Conservation (phyloP, 805 yeast genomes). For the Saccharomycopsis olivae region DNA sequence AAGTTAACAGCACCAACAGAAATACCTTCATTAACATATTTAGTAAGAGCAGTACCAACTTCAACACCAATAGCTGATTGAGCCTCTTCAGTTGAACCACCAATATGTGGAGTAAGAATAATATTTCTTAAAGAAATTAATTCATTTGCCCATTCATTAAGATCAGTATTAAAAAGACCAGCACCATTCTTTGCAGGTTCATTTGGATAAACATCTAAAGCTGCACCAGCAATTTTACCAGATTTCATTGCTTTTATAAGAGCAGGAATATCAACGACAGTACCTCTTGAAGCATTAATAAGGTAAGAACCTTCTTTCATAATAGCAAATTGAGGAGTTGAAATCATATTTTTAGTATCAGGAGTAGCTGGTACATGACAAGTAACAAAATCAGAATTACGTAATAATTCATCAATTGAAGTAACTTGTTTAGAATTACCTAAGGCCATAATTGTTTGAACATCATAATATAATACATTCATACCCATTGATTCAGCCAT, state of each 20-base stretch:
- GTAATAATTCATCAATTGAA: slow-evolving; percentile 72
- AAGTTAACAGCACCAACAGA: slow-evolving; percentile 94
- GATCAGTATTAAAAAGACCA: slow-evolving; percentile 54
- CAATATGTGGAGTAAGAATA: slow-evolving; percentile 93
- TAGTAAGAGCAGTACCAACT: slow-evolving; percentile 76
- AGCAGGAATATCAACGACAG: slow-evolving; percentile 94
- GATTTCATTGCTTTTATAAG: slow-evolving; percentile 82
- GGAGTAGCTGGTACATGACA: slow-evolving; percentile 92
- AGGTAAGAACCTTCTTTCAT: slow-evolving; percentile 95
- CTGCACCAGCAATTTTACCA: slow-evolving; percentile 95
- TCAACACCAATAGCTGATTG: slow-evolving; percentile 96
- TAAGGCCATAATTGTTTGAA: slow-evolving; percentile 84
- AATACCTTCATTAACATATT: slow-evolving; percentile 92
- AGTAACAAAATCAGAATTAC: slow-evolving; percentile 77
- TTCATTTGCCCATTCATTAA: slow-evolving; percentile 80
- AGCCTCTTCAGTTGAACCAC: slow-evolving; percentile 99
- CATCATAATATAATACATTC: slow-evolving; percentile 91
- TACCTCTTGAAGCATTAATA: slow-evolving; percentile 95
- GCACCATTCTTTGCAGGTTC: slow-evolving; percentile 98
- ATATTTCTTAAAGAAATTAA: slow-evolving; percentile 75
- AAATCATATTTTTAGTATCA: slow-evolving; percentile 84
- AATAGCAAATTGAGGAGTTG: slow-evolving; percentile 84
- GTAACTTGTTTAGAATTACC: slow-evolving; percentile 94
- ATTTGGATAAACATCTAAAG: slow-evolving; percentile 90
- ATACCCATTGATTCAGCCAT: slow-evolving; percentile 97